Evolutionary conservation across 176 grass and related monocot genomes (phyloP).

Genomic region (Eragrostis curvula): DNA sequence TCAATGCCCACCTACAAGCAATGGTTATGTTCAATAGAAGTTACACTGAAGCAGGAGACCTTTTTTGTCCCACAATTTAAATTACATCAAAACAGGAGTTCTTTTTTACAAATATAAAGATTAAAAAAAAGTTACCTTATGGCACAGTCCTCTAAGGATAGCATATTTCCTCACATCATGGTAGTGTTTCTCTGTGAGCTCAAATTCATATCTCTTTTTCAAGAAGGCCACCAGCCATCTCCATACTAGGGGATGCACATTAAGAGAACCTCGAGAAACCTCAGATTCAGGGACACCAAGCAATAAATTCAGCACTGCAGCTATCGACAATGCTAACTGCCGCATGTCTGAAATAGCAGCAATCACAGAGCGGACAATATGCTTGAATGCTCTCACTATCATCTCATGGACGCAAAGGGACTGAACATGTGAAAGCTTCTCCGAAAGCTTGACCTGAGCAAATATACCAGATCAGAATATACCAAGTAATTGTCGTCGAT

Average conservation of each 20-base stretch:
- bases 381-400: conserved; percentile 97
- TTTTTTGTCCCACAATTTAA: not conserved
- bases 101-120: not conserved
- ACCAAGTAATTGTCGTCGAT: conserved; percentile 4
- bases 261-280: conserved; percentile 53
- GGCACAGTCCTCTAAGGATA: conserved; percentile 89
- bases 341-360: conserved; percentile 69
- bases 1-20: conserved; percentile 92
- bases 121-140: conserved; percentile 69
- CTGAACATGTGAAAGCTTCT: conserved; percentile 97
- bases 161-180: conserved; percentile 91
- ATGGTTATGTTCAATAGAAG: conserved; percentile 30
- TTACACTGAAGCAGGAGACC: not conserved
- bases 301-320: conserved; percentile 79
- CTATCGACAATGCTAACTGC: conserved; percentile 78
- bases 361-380: conserved; percentile 80
- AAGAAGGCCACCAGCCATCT: conserved; percentile 88
- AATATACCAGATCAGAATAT: conserved; percentile 34
- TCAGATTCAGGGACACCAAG: conserved; percentile 77
- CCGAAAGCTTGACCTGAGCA: conserved; percentile 92
- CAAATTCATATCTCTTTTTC: conserved; percentile 87
- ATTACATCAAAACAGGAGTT: conserved; percentile 16
- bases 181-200: conserved; percentile 76
- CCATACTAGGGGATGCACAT: conserved; percentile 78
- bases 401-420: conserved; percentile 98